Percentiles rank a stretch among this genome's conserved stretches.
Conservation (phyloP, 2,329 filamentous ascomycete species). For the Penicillium sp. region DNA sequence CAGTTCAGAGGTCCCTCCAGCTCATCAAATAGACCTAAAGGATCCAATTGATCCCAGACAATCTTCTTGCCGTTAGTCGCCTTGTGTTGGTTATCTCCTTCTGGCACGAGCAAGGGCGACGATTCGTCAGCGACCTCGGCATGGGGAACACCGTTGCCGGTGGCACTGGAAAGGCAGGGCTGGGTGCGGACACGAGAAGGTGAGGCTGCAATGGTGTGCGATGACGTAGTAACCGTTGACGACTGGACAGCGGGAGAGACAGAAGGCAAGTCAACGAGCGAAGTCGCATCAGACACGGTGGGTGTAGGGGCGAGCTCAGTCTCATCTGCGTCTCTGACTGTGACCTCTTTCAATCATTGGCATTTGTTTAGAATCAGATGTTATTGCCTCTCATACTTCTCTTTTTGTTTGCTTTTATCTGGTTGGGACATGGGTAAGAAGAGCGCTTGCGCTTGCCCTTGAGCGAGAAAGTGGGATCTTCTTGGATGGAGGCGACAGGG, state of each 20-base stretch:
- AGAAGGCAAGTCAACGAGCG: not conserved
- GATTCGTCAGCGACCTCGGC: not conserved
- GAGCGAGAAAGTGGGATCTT: not conserved
- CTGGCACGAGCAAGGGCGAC: too few species aligned
- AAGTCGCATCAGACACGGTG: too few species aligned
- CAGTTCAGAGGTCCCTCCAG: not conserved
- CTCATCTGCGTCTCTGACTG: not conserved
- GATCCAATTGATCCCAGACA: not conserved
- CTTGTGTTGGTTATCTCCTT: not conserved
- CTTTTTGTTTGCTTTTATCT: not conserved
- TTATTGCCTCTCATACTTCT: not conserved
- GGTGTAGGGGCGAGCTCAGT: not conserved
- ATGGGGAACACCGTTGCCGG: not conserved
- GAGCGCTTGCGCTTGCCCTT: not conserved
- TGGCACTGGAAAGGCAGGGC: too few species aligned
- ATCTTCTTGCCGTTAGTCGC: not conserved
- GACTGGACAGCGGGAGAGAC: not conserved
- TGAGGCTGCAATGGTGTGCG: too few species aligned
- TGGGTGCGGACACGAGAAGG: too few species aligned
- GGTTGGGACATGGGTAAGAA: not conserved
- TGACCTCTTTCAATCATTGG: not conserved
- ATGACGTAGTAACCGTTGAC: too few species aligned
- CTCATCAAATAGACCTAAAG: not conserved
- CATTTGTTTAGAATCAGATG: not conserved
- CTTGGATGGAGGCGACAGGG: not conserved